A percentile compares a stretch with the other conserved stretches of the same genome.
phyloP scores from a whole-genome alignment of 805 yeast species.

The Phaffomyces opuntiae region DNA sequence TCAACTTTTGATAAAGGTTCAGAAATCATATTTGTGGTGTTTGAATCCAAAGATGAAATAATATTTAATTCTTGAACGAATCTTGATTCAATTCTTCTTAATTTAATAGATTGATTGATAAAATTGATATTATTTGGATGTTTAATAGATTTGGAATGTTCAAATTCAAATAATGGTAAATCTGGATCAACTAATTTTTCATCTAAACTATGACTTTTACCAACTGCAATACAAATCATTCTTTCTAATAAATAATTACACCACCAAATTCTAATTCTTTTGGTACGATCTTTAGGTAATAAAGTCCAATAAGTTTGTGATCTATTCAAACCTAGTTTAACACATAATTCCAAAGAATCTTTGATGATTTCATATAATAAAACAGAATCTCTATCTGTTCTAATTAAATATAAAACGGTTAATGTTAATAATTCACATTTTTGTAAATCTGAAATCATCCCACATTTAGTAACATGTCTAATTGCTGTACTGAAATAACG shows the following conservation, averaged over 20 bases:
- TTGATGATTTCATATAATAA: conserved; percentile 45
- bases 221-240: conserved; percentile 54
- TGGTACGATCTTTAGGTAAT: conserved; percentile 25
- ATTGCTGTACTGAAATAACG: conserved; percentile 54
- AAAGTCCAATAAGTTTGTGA: conserved; percentile 27
- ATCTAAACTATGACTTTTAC: conserved; percentile 46
- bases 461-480: conserved; percentile 44
- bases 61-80: conserved; percentile 45
- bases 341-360: conserved; percentile 44
- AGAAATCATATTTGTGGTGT: background rate
- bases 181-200: conserved; percentile 43
- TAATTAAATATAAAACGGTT: conserved; percentile 46
- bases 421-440: conserved; percentile 47
- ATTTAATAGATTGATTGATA: conserved; percentile 48
- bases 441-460: conserved; percentile 32
- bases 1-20: conserved; percentile 45
- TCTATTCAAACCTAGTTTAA: conserved; percentile 30
- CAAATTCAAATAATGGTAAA: conserved; percentile 44
- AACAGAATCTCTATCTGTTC: conserved; percentile 56
- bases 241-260: conserved; percentile 56
- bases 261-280: conserved; percentile 54
- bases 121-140: conserved; percentile 26
- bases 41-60: conserved; percentile 22
- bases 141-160: conserved; percentile 28
- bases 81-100: conserved; percentile 52